Base-by-base conservation (phyloP, 139 green algal species). In the Micractinium sp. region DNA sequence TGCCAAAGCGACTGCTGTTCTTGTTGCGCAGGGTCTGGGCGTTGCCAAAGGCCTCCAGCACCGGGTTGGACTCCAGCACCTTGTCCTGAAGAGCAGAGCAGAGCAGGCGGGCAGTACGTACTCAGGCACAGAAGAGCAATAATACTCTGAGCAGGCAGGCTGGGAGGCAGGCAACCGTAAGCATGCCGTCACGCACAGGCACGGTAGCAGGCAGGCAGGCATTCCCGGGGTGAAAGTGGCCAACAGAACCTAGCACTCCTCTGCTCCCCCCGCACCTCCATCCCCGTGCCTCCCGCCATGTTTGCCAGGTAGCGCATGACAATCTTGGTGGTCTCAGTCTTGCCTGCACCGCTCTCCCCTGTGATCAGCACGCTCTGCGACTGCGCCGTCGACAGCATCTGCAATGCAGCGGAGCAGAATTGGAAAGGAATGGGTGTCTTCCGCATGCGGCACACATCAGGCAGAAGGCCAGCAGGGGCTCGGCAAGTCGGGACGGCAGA, bases 31-130 rank as follows among this genome's bases (percentile, higher is more conserved):
- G 89, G 73, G 97, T 99, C 90, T 98, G 98, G 66, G 97, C 97
- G 85, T 99, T 99, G 41, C 97, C 97, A 93, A 99, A 99, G 0
- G 96, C 97, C 89, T 99, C 97, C 86, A 99, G 92, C 16, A 99
- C 92, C 13, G 97, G 96, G 91, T 99, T 99, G 83, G 95, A 97
- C 93, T 97, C 92, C 56, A 95, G 86, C 75, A 98, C 94, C 41
- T 94, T 91, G 63, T 93, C 92, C 86, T 93, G 77, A 67, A 87
- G 47, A 22, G 27, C 73, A 5, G 2, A 39, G 31, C 63, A 23
- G 73, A 3, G n/a, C 73, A 78, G 9, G n/a, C n/a, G 14, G 63
- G 63, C 63, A 71, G 63, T 27, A 71, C 14, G 22, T 25, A 16
- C 9, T 71, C 63, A 25, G 2, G 63, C 63, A 27, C 12, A 71